phyloP scores from a whole-genome alignment of 1,139 yeast species.

The Saccharomyces hybrid region DNA sequence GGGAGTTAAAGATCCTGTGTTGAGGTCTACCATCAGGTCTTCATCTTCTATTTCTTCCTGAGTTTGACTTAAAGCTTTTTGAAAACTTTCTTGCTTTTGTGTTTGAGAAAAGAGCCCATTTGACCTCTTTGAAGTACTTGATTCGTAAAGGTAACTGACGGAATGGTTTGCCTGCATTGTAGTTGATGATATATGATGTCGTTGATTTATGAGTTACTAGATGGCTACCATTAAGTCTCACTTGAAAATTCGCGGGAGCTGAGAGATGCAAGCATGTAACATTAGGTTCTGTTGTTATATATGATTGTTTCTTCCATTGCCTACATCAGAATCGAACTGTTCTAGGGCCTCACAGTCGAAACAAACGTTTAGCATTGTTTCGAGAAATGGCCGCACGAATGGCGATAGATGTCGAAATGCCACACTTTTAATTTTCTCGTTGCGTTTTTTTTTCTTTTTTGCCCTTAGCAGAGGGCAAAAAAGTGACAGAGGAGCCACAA shows the following conservation, averaged over 20 bases:
- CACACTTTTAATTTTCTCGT: not conserved
- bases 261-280: not conserved
- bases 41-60: conserved; percentile 17
- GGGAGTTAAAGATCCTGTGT: conserved; percentile 24
- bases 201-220: not conserved
- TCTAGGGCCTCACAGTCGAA: not conserved
- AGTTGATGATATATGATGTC: not conserved
- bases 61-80: not conserved
- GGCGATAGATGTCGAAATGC: not conserved
- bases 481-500: not conserved
- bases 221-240: not conserved
- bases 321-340: not conserved
- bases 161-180: not conserved
- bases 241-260: not conserved
- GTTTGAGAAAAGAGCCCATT: not conserved
- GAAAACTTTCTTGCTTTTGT: not conserved
- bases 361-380: not conserved
- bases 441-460: not conserved
- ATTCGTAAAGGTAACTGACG: not conserved
- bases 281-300: not conserved
- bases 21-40: conserved; percentile 28
- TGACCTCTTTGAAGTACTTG: not conserved
- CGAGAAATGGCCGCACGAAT: not conserved
- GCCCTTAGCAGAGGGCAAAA: not conserved
- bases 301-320: not conserved